Evolutionary conservation across 108 stramenopile genomes (phyloP), one percentile per base, ranked within the genome.

Genomic region (Nannochloropsis gaditana): DNA sequence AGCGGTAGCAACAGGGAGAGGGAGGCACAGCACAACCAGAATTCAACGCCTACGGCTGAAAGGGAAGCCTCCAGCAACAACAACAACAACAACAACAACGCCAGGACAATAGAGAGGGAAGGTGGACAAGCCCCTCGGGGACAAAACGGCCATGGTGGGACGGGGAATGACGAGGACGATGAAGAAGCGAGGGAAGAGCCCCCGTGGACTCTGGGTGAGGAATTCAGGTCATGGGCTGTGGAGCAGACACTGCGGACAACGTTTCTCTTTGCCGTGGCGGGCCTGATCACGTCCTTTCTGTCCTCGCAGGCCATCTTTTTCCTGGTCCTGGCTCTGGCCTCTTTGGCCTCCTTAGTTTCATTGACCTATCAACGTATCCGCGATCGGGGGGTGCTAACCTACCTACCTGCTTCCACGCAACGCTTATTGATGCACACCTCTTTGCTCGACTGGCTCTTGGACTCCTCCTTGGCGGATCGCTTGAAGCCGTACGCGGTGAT

Each of bases 151-250:
- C 4, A 5, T n/a, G n/a, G 8, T 73, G 15, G 59, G 59, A n/a
- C 19, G 4, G 59, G 59, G 6, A 73, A 73, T n/a, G 59, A 73
- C 59, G 59, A 73, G 8, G 59, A 73, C 19, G 59, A 73, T 15
- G 59, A 73, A n/a, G 59, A n/a, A n/a, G 19, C 15, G n/a, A n/a
- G 59, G 59, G 59, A 73, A 6, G 59, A 73, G 59, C 59, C 19
- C 59, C 59, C 59, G 59, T 73, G 59, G 59, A 1, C 8, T 15
- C 59, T n/a, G n/a, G 59, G 5, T 2, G 59, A 73, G 59, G 59
- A 73, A 73, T n/a, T 73, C 15, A 73, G 59, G 59, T 73, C 15
- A n/a, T 73, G 59, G 59, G 59, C 59, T n/a, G 59, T 73, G 59
- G n/a, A 15, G 0, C 59, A 8, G n/a, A 73, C 59, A 73, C 59